Conservation (phyloP, 139 green algal genomes). For the Desmodesmus armatus region DNA sequence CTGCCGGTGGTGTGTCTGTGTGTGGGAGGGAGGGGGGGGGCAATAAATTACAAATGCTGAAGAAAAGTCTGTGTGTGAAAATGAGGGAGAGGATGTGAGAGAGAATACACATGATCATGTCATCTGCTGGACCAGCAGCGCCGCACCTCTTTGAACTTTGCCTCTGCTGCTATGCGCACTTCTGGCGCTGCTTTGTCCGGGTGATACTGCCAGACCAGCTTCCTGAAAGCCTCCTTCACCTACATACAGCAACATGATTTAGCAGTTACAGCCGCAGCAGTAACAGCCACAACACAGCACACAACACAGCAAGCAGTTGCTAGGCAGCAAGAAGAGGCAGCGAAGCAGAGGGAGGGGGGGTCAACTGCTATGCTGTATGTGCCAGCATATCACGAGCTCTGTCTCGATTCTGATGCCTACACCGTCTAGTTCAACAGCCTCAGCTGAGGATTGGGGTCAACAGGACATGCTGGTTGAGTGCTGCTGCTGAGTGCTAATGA, state of each 20-base stretch:
- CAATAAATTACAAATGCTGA: neutral
- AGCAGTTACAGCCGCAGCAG: neutral
- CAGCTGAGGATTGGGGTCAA: no score
- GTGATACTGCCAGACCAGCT: slow-evolving; percentile 47
- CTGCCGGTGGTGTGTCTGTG: neutral
- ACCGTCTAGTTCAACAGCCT: no score
- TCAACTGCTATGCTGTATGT: neutral
- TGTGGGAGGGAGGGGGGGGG: neutral
- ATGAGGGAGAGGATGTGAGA: neutral
- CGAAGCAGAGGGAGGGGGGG: no score
- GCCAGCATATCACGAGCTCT: no score
- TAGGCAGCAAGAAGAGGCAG: no score
- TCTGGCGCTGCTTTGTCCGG: slow-evolving; percentile 35
- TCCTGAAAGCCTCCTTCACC: slow-evolving; percentile 48
- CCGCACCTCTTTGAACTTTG: slow-evolving; percentile 42
- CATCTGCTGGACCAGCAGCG: neutral
- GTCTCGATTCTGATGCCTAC: no score
- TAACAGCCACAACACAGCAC: no score
- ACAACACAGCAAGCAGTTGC: no score
- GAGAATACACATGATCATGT: no score
- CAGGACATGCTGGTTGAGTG: no score
- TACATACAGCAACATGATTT: neutral
- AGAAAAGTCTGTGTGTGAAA: neutral
- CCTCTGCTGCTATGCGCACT: slow-evolving; percentile 29
- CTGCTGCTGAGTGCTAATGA: no score